Conservation (phyloP, 176 grass and related monocot genomes). For the Hordeum marinum region DNA sequence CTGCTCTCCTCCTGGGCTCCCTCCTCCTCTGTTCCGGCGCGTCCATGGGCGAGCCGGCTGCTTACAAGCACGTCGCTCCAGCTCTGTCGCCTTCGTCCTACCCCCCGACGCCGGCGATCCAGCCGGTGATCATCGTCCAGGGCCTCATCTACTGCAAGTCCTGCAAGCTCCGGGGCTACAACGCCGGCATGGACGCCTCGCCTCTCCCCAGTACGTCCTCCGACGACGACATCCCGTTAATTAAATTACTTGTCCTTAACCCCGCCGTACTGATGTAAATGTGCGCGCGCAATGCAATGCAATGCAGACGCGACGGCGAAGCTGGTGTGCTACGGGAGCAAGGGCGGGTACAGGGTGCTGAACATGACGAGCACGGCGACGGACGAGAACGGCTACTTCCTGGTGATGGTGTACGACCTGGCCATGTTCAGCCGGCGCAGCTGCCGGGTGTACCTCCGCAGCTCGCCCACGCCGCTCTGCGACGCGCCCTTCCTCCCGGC, state of each 20-base stretch:
- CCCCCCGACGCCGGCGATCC: background rate
- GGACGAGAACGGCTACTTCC: conserved; percentile 32
- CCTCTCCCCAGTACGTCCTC: conserved; percentile 4
- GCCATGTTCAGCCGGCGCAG: background rate
- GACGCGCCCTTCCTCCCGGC: conserved; percentile 18
- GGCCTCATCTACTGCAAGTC: conserved; percentile 42
- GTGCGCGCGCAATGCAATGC: background rate
- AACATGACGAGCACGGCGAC: conserved; percentile 38
- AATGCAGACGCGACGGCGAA: conserved; percentile 43
- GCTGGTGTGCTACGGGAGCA: conserved; percentile 35
- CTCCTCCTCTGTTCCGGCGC: background rate
- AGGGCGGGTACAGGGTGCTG: conserved; percentile 19
- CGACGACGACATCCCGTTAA: background rate
- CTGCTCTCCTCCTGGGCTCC: background rate
- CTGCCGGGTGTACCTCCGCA: conserved; percentile 33
- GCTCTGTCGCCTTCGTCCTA: background rate
- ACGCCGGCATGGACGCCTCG: background rate
- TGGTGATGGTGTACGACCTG: conserved; percentile 43
- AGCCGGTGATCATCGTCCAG: conserved; percentile 40
- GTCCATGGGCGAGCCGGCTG: conserved; percentile 2
- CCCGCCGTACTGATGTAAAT: background rate
- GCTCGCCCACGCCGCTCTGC: conserved; percentile 29
- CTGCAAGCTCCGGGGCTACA: conserved; percentile 41
- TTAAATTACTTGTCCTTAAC: background rate
- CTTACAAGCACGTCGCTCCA: background rate